A percentile compares a stretch with the other conserved stretches of the same genome.
phyloP scores from a whole-genome alignment of 345 rosid species.

The Aquilaria sinensis region DNA sequence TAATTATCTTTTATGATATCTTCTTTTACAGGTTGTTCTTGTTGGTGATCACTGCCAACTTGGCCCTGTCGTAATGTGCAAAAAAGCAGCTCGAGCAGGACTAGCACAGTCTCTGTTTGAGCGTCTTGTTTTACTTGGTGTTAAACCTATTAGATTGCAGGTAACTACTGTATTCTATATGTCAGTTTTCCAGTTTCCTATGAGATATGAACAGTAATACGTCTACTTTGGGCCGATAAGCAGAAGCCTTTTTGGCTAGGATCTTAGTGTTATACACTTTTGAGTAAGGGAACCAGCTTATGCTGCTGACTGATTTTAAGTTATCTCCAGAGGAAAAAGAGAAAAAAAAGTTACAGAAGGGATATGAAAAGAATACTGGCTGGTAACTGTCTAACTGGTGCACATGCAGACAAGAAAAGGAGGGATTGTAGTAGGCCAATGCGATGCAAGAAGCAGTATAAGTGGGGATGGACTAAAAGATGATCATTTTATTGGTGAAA shows the following conservation, averaged over 20 bases:
- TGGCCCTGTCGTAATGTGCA: constrained; percentile 99
- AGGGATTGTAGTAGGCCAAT: too few relatives aligned
- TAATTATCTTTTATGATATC: constrained; percentile 2
- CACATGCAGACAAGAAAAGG: too few relatives aligned
- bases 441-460: too few relatives aligned
- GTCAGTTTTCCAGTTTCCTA: constrained; percentile 6
- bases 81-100: constrained; percentile 99
- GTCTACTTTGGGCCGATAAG: not conserved
- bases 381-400: too few relatives aligned
- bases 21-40: constrained; percentile 65
- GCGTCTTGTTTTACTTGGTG: constrained; percentile 93
- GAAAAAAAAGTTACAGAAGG: too few relatives aligned
- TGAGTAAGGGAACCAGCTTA: not conserved
- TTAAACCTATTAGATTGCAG: constrained; percentile 99
- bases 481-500: too few relatives aligned
- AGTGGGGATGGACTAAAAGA: too few relatives aligned
- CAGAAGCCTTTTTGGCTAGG: not conserved
- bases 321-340: too few relatives aligned
- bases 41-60: constrained; percentile 99
- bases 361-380: too few relatives aligned
- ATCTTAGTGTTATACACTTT: not conserved
- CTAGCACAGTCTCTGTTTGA: constrained; percentile 96
- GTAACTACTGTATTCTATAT: constrained; percentile 26
- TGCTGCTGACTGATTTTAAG: not conserved
- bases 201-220: not conserved